These are phyloP conservation scores for Naganishia liquefaciens DNA, from an alignment of 1,284 basidiomycete species.

Conservation along the genomic window DNA sequence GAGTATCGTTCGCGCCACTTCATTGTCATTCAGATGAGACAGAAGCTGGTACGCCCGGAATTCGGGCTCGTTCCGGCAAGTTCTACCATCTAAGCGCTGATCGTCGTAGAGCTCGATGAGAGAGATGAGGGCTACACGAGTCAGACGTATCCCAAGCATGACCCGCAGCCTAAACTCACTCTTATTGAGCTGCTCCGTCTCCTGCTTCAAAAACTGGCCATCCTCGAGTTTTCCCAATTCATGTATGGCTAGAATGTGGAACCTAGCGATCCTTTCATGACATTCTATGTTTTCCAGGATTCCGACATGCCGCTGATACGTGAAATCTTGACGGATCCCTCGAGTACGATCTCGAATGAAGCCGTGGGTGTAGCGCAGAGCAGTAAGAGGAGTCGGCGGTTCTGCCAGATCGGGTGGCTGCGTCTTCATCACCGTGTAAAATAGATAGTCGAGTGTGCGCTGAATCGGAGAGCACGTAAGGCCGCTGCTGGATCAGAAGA, in stretches of 20 bases:
- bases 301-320: constrained; percentile 83
- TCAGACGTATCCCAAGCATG: neutral
- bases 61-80: constrained; percentile 83
- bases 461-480: constrained; percentile 45
- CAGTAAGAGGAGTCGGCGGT: constrained; percentile 51
- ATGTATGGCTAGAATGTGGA: constrained; percentile 86
- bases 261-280: constrained; percentile 89
- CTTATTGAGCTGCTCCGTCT: constrained; percentile 86
- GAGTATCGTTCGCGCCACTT: constrained; percentile 68
- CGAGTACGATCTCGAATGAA: constrained; percentile 93
- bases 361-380: constrained; percentile 68
- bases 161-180: constrained; percentile 59
- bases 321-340: constrained; percentile 89
- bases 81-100: constrained; percentile 62
- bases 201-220: constrained; percentile 70
- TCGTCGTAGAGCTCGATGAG: constrained; percentile 67
- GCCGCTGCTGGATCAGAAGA: constrained; percentile 23
- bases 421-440: constrained; percentile 71
- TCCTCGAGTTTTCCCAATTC: constrained; percentile 58
- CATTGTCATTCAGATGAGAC: constrained; percentile 81
- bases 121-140: constrained; percentile 12
- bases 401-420: constrained; percentile 37
- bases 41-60: constrained; percentile 94
- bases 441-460: constrained; percentile 89
- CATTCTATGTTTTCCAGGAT: constrained; percentile 75